A percentile compares a stretch with the other conserved stretches of the same genome.
Conservation (phyloP, 2,329 filamentous ascomycete species). For the Cadophora gregata region DNA sequence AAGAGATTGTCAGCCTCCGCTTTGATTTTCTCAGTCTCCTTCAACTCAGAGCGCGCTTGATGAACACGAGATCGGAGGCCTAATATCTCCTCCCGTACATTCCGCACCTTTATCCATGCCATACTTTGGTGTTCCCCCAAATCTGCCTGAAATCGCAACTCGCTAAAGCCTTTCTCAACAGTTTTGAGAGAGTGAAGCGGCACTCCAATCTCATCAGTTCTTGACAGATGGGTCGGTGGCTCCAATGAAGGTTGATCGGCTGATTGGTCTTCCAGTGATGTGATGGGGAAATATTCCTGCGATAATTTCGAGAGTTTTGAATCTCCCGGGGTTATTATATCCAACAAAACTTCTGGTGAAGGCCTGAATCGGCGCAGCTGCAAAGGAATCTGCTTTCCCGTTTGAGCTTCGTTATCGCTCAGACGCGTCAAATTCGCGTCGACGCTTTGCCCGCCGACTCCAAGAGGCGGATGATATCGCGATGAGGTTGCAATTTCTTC, state of each 20-base stretch:
- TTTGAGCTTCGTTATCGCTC: not conserved
- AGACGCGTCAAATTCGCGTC: not conserved
- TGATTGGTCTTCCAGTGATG: not conserved
- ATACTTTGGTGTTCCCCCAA: not conserved
- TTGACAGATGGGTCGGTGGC: too few relatives aligned
- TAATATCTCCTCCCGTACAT: constrained; percentile 21
- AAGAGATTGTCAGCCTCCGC: constrained; percentile 28
- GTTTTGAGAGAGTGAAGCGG: too few relatives aligned
- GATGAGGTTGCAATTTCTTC: not conserved
- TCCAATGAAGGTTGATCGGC: too few relatives aligned
- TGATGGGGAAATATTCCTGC: not conserved
- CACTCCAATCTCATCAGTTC: too few relatives aligned
- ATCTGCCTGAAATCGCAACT: too few relatives aligned
- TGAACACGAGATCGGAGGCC: constrained; percentile 26
- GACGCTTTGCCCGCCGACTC: not conserved
- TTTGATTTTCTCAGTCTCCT: constrained; percentile 25
- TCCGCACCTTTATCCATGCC: constrained; percentile 19
- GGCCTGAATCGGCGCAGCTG: not conserved
- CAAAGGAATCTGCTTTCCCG: not conserved
- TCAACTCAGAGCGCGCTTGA: constrained; percentile 20
- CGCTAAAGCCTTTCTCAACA: too few relatives aligned
- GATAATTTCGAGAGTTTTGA: too few relatives aligned
- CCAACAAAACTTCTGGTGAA: not conserved
- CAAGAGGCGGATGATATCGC: not conserved
- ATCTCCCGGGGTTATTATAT: not conserved